Evolutionary conservation across 2,329 filamentous ascomycete species (phyloP), one percentile per base, ranked within the genome.

Genomic region (Fusarium humuli): DNA sequence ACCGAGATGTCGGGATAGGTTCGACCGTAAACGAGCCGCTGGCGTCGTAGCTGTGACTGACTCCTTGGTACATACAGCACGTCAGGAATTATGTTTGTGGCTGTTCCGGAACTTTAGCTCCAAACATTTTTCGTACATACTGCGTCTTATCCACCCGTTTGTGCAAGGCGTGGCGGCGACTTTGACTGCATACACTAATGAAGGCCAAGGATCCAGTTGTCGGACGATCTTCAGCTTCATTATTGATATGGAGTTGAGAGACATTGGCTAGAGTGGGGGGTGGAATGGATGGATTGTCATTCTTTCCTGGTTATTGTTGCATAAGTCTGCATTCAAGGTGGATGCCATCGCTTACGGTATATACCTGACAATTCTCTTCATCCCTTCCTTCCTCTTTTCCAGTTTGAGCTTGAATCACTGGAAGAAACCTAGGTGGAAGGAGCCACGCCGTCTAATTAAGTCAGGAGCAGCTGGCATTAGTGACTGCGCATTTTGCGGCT

Each of bases 21-120:
- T 30, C 49, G 37, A 32, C 34, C 45, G 52, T 57, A 61, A 49
- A 30, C 41, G 37, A 64, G 30, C 54, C 49, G 59, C 44, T 64
- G 37, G 44, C 20, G 50, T 64, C 25, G 50, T 30, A 63, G n/a
- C 25, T 12, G 30, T 30, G 20, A 34, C 49, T 45, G 23, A 40
- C 49, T 49, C 29, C 23, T 53, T 41, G 49, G 25, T 29, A 27
- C 12, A 53, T 37, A 37, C 25, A 22, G 27, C 34, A 37, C 34
- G 34, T 42, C 34, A 29, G 34, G 6, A 40, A 47, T 57, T 46
- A 40, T 49, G 13, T 42, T 62, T 11, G 6, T 47, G 18, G 13
- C 20, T 22, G 41, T 23, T 22, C 40, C 57, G 48, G 42, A 44
- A 64, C 34, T 41, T 63, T 41, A 41, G 47, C 29, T 63, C 47